These are phyloP conservation scores for Komagataella pastoris DNA, from an alignment of 805 yeast species.

Conservation along the genomic window DNA sequence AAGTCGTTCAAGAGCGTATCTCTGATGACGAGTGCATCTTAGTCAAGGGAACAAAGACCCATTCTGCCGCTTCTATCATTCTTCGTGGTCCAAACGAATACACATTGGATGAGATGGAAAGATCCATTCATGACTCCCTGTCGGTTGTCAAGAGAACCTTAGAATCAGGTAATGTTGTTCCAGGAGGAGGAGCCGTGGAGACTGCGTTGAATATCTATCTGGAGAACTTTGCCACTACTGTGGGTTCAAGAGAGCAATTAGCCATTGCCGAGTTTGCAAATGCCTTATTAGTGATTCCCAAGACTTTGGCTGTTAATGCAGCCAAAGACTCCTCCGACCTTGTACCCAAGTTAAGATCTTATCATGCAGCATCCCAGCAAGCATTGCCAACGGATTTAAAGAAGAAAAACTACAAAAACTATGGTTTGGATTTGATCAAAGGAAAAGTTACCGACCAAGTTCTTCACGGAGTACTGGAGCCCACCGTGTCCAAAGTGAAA, in stretches of 20 bases:
- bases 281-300: constrained; percentile 84
- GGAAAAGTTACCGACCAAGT: constrained; percentile 88
- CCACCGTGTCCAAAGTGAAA: constrained; percentile 85
- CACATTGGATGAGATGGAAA: constrained; percentile 95
- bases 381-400: constrained; percentile 76
- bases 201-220: constrained; percentile 87
- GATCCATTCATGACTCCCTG: constrained; percentile 89
- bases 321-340: constrained; percentile 95
- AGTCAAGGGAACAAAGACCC: constrained; percentile 80
- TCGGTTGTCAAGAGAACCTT: constrained; percentile 92
- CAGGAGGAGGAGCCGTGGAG: constrained; percentile 99
- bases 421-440: constrained; percentile 82
- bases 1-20: constrained; percentile 79
- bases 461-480: constrained; percentile 83
- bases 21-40: constrained; percentile 96
- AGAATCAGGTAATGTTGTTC: constrained; percentile 89
- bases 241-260: constrained; percentile 93
- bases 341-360: constrained; percentile 89
- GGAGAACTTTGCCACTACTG: constrained; percentile 95
- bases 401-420: constrained; percentile 75
- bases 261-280: constrained; percentile 97
- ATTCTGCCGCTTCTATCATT: constrained; percentile 82
- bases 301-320: constrained; percentile 92
- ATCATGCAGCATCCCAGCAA: constrained; percentile 88
- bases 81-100: constrained; percentile 94